Base-by-base conservation (phyloP, 192 early-diverging fungal species). In the Paraglomus occultum region DNA sequence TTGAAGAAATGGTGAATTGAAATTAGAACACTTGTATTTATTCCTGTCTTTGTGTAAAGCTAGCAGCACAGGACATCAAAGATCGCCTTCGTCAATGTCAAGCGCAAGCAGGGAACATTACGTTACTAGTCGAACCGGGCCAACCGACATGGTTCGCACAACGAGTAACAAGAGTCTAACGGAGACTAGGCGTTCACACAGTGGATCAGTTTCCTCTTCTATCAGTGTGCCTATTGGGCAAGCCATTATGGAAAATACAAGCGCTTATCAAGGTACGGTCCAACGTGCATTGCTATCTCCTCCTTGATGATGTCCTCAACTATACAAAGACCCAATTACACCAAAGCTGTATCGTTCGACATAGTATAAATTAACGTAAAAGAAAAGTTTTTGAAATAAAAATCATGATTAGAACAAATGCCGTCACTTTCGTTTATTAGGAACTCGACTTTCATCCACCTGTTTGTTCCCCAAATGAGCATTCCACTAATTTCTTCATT, bases 131-230 rank as follows among this genome's bases (percentile, higher is more conserved):
- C 52, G 31, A 20, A 5, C 43, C 31, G 52, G 64, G 10, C 43
- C 47, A 40, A 39, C 23, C 11, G 67, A 48, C 5, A 70, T 59
- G 54, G 14, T 45, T 49, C 38, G 52, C 18, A 70, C 42, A 4
- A 31, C 38, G 4, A 57, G 55, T n/a, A 57, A 55, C 17, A 54
- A 23, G 6, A 59, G 67, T 57, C 50, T 59, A 8, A 44, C 54
- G 17, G 52, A 59, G 57, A 48, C 45, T 1, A 38, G 17, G 5
- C 52, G 46, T 9, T 20, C 18, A 23, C 9, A 17, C 17, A 68
- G n/a, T 31, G 66, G 52, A 31, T 68, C 66, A 31, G 23, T 12
- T 46, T 55, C 66, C 8, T 68, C 66, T n/a, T 55, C 66, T 8
- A 43, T 68, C 8, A n/a, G 10, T 44, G 40, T 43, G 7, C 9